These are phyloP conservation scores for Amanita inopinata DNA, from an alignment of 768 basidiomycete species.

Conservation along the genomic window DNA sequence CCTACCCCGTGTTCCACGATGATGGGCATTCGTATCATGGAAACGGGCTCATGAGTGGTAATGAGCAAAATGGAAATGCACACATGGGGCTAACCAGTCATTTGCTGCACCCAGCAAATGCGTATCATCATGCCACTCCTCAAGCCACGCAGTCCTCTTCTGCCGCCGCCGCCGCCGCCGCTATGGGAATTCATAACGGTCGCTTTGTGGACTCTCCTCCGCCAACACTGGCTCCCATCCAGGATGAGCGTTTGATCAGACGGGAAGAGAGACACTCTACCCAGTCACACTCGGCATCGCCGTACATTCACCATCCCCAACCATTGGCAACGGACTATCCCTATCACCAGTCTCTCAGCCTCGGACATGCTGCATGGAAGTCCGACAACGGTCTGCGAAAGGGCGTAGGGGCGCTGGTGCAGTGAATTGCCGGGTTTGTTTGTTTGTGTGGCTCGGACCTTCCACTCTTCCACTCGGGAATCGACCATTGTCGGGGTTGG, in stretches of 20 bases:
- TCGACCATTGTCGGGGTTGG: too few species aligned
- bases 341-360: conserved; percentile 29
- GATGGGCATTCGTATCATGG: conserved; percentile 31
- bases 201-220: conserved; percentile 42
- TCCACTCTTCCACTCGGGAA: too few species aligned
- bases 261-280: conserved; percentile 22
- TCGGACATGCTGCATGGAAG: conserved; percentile 38
- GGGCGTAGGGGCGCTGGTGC: conserved; percentile 28
- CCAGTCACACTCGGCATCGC: conserved; percentile 20
- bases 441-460: background rate
- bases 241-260: conserved; percentile 27
- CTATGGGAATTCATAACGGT: conserved; percentile 10
- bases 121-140: conserved; percentile 3
- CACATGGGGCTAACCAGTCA: conserved; percentile 12
- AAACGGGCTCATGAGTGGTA: conserved; percentile 19
- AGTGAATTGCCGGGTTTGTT: conserved; percentile 15
- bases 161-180: background rate
- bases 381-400: conserved; percentile 33
- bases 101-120: conserved; percentile 10
- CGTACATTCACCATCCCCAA: conserved; percentile 35
- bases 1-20: conserved; percentile 38
- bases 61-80: conserved; percentile 13
- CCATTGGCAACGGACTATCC: conserved; percentile 27
- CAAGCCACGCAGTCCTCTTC: background rate
- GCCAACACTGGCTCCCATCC: conserved; percentile 47